A percentile compares a stretch with the other conserved stretches of the same genome.
phyloP scores from a whole-genome alignment of 805 yeast genomes.

The Candida koratica region DNA sequence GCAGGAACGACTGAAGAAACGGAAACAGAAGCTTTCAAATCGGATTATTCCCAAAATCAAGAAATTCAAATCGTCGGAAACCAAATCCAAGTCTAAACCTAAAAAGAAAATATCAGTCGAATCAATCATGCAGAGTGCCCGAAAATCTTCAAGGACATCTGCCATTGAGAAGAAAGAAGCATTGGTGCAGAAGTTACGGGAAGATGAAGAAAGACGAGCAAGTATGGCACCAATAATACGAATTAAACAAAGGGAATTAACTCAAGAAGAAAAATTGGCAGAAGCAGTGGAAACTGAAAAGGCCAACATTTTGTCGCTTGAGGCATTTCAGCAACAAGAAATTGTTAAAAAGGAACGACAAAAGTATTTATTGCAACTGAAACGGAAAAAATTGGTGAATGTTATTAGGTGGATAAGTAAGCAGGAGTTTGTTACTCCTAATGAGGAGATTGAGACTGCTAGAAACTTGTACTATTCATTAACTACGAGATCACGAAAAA shows the following conservation, averaged over 20 bases:
- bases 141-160: slow-evolving; percentile 73
- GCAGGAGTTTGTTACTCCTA: slow-evolving; percentile 55
- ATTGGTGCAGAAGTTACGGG: slow-evolving; percentile 67
- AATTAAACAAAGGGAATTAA: slow-evolving; percentile 46
- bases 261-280: slow-evolving; percentile 69
- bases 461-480: slow-evolving; percentile 34
- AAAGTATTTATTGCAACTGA: slow-evolving; percentile 64
- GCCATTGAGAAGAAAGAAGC: slow-evolving; percentile 75
- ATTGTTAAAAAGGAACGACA: slow-evolving; percentile 73
- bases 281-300: slow-evolving; percentile 87
- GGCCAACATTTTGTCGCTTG: slow-evolving; percentile 66
- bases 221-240: slow-evolving; percentile 40
- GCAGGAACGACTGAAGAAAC: slow-evolving; percentile 36
- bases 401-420: slow-evolving; percentile 51
- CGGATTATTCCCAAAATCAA: slow-evolving; percentile 30
- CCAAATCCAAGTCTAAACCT: slow-evolving; percentile 24
- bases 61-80: slow-evolving; percentile 23
- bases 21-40: slow-evolving; percentile 21
- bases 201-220: slow-evolving; percentile 60
- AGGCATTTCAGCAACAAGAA: slow-evolving; percentile 81
- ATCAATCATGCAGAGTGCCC: slow-evolving; percentile 45
- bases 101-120: slow-evolving; percentile 40
- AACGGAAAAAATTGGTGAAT: slow-evolving; percentile 56
- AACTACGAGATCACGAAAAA: slow-evolving; percentile 36
- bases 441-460: slow-evolving; percentile 55